These are phyloP conservation scores for Myriangium duriaei DNA, from an alignment of 2,329 filamentous ascomycete species.

Conservation along the genomic window DNA sequence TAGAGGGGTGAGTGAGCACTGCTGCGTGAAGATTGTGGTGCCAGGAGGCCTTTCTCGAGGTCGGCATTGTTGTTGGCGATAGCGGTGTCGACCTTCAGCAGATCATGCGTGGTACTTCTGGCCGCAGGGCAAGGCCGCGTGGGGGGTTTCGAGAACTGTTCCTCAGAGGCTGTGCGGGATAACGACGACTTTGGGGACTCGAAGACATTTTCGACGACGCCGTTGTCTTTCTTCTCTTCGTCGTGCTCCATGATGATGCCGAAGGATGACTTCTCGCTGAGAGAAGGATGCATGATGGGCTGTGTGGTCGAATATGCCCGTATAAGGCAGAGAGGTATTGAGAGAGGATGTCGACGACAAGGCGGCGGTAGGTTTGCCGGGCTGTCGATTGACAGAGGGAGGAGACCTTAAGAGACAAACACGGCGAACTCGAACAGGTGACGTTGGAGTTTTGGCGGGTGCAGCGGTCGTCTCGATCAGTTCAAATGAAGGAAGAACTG, in stretches of 20 bases:
- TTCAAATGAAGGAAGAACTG: too few species aligned
- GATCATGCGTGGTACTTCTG: constrained; percentile 20
- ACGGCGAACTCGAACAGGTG: background rate
- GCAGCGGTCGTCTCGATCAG: too few species aligned
- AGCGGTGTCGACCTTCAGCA: constrained; percentile 5
- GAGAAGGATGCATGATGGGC: constrained; percentile 8
- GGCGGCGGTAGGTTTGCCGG: background rate
- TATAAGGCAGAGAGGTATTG: background rate
- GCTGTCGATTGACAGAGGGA: background rate
- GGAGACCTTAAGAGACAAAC: background rate
- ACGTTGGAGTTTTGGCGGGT: background rate
- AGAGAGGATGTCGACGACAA: background rate
- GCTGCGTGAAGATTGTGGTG: constrained; percentile 15
- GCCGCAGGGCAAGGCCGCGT: constrained; percentile 35
- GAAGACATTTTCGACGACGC: constrained; percentile 18
- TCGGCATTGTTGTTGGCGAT: constrained; percentile 18
- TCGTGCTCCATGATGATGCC: constrained; percentile 29
- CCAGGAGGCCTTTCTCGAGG: constrained; percentile 30
- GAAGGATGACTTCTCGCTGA: constrained; percentile 24
- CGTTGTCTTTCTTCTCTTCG: constrained; percentile 14
- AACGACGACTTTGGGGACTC: constrained; percentile 21
- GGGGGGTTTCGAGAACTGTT: constrained; percentile 22
- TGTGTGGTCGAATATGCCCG: background rate
- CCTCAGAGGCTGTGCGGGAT: constrained; percentile 21
- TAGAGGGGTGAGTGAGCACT: constrained; percentile 25